A percentile compares a stretch with the other conserved stretches of the same genome.
Evolutionary conservation across 495 filamentous ascomycete genomes (phyloP).

Genomic region (Neurospora sp.): DNA sequence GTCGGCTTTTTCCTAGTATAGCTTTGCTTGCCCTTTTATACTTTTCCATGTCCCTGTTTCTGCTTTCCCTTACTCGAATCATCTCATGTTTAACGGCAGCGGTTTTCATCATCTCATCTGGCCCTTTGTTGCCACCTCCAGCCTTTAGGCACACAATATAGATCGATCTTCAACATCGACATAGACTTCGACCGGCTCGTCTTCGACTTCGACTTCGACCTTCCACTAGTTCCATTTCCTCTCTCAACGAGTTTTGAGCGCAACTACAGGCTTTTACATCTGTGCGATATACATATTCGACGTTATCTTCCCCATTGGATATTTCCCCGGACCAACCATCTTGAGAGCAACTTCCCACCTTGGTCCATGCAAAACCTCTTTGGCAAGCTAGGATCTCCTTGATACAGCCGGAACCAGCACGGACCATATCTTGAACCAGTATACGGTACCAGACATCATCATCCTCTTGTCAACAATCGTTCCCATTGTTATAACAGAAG

Average conservation of each 20-base stretch:
- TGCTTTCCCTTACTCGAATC: background rate
- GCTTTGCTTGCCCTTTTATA: background rate
- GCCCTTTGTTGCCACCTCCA: background rate
- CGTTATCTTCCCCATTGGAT: background rate
- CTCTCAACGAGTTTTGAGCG: background rate
- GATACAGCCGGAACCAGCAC: background rate
- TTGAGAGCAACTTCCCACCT: background rate
- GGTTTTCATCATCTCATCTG: background rate
- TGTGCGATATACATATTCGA: background rate
- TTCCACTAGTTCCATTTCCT: background rate
- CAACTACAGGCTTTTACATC: background rate
- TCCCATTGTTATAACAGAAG: background rate
- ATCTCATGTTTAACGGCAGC: background rate
- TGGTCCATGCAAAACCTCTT: background rate
- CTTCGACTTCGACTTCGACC: background rate
- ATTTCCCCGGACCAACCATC: background rate
- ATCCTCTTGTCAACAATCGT: background rate
- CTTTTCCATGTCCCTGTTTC: background rate
- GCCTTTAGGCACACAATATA: background rate
- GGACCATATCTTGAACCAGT: background rate
- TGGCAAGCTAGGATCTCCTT: background rate
- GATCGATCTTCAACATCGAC: background rate
- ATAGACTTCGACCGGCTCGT: background rate
- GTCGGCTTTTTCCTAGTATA: background rate
- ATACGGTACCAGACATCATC: background rate